Base-by-base conservation (phyloP, 176 grass and related monocot genomes). In the Avena sativa region DNA sequence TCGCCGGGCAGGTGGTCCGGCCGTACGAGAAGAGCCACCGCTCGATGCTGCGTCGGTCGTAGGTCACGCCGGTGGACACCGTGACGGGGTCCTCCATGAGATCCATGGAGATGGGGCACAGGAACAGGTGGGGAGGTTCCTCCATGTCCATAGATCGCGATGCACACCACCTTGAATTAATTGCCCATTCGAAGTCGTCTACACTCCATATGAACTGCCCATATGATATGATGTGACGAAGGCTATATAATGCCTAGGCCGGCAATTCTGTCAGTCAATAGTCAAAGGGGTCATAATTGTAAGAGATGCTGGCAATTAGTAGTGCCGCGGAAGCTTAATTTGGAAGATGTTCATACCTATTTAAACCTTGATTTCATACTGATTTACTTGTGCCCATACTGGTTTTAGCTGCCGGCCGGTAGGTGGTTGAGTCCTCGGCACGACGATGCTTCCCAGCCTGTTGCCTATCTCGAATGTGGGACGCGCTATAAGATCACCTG, bases 51-150 rank as follows among this genome's bases (percentile, higher is more conserved):
- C 85, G 89, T 50, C 89, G 84, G 79, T 98, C 93, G 78, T 98
- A 98, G 20, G 91, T 98, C 13, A 95, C 91, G 46, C 95, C 95
- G 65, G 95, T 98, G 80, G 89, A 89, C 30, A 98, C 71, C 5
- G 87, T 98, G 49, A 98, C 91, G 44, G 95, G 95, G 56, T 98
- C 95, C 71, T 89, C 89, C 93, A 98, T 98, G 60, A 98, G 87
- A 71, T 98, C 95, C 93, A 98, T 87, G 65, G 95, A 95, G 77
- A 98, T 98, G 50, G 95, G 95, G 87, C 95, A 98, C 44, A 88
- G 80, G 81, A 93, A 93, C 53, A 95, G 78, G 58, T 84, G 56
- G 7, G 93, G 91, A 79, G 89, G 66, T 8, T 92, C 91, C 78
- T 87, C 81, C 75, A 84, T 76, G 71, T 13, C 86, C 80, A 69